Evolutionary conservation across 257 asterid genomes (phyloP).

Genomic region (Petrea volubilis): DNA sequence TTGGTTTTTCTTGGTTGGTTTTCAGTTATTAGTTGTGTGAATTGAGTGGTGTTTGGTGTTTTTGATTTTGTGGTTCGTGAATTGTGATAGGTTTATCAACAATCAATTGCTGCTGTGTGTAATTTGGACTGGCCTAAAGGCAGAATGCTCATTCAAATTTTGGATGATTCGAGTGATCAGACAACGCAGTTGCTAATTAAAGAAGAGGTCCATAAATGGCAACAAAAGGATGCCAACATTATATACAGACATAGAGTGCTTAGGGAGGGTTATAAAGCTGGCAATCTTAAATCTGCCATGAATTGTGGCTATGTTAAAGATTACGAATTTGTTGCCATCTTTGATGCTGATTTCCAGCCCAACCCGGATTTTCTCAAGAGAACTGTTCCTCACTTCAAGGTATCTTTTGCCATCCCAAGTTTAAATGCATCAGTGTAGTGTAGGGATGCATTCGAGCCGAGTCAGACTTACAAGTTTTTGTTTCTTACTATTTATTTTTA

Average conservation of each 20-base stretch:
- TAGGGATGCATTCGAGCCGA: no score
- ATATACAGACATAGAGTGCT: slow-evolving; percentile 82
- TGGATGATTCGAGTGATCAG: slow-evolving; percentile 91
- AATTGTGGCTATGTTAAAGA: slow-evolving; percentile 88
- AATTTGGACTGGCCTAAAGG: slow-evolving; percentile 89
- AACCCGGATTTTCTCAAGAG: slow-evolving; percentile 71
- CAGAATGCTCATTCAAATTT: slow-evolving; percentile 74
- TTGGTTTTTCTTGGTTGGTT: slow-evolving; percentile 4
- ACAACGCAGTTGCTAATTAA: slow-evolving; percentile 58
- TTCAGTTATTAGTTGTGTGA: not conserved
- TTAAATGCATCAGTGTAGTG: not conserved
- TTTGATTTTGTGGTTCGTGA: no score
- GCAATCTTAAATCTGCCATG: slow-evolving; percentile 95
- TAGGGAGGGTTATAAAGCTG: slow-evolving; percentile 94
- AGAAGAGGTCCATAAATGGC: slow-evolving; percentile 92
- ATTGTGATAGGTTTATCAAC: slow-evolving; percentile 78
- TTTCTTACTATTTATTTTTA: no score
- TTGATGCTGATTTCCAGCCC: slow-evolving; percentile 96
- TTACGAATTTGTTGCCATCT: slow-evolving; percentile 89
- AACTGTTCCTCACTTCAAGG: slow-evolving; percentile 91
- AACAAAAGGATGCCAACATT: slow-evolving; percentile 73
- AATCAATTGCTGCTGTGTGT: slow-evolving; percentile 87
- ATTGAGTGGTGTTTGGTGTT: slow-evolving; percentile 8
- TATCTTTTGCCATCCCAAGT: slow-evolving; percentile 24
- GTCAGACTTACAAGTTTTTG: no score